A percentile compares a stretch with the other conserved stretches of the same genome.
Conservation (phyloP, 2,329 filamentous ascomycete genomes). For the Alternaria consortialis region DNA sequence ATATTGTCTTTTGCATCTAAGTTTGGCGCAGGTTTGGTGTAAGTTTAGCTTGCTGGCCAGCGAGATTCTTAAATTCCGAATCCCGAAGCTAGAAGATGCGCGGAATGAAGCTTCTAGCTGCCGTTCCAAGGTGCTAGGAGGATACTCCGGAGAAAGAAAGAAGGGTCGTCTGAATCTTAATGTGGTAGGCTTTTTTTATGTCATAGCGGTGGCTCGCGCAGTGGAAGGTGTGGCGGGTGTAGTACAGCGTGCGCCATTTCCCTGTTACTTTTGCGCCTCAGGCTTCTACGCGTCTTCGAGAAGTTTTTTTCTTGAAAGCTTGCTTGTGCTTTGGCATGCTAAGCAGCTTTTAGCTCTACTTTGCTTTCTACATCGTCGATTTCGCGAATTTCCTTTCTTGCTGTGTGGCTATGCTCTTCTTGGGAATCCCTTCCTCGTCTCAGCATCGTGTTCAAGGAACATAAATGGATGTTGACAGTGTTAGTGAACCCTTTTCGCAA, state of each 20-base stretch:
- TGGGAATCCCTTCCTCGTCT: background rate
- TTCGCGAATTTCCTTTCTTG: background rate
- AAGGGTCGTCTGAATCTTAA: background rate
- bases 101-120: background rate
- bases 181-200: background rate
- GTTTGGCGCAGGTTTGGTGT: conserved; percentile 5
- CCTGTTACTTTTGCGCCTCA: background rate
- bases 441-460: background rate
- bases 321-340: background rate
- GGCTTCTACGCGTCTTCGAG: conserved; percentile 6
- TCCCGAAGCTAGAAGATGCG: background rate
- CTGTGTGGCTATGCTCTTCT: background rate
- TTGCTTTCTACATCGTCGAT: background rate
- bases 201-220: background rate
- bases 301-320: background rate
- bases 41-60: background rate
- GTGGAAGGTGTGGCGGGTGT: background rate
- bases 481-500: background rate
- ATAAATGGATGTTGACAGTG: background rate
- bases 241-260: background rate
- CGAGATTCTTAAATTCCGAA: background rate
- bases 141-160: background rate
- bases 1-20: conserved; percentile 2
- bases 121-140: conserved; percentile 1
- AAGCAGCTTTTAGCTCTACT: background rate